Percentiles rank a stretch among this genome's conserved stretches.
phyloP scores from a whole-genome alignment of 129 eudicot species.

The Helianthus tuberosus region DNA sequence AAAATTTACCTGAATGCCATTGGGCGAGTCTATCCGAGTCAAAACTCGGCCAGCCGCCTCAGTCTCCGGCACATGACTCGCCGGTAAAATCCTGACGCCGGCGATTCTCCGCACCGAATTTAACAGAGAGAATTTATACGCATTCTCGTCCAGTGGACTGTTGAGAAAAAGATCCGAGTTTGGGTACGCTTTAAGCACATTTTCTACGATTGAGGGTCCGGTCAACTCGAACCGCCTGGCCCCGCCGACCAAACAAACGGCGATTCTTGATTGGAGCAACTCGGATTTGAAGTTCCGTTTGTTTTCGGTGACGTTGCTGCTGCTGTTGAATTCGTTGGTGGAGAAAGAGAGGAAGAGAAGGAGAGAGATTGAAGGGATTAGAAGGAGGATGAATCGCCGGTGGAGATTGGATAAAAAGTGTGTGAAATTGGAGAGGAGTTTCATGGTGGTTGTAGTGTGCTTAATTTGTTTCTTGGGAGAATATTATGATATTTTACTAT shows the following conservation, averaged over 20 bases:
- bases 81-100: background rate
- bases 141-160: background rate
- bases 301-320: background rate
- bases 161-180: constrained; percentile 5
- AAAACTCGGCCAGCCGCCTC: background rate
- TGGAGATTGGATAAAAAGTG: background rate
- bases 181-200: background rate
- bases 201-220: background rate
- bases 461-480: background rate
- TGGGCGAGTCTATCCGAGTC: background rate
- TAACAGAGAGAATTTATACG: background rate
- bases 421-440: background rate
- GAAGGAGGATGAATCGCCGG: background rate
- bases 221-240: constrained; percentile 10
- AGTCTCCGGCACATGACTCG: background rate
- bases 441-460: background rate
- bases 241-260: constrained; percentile 1
- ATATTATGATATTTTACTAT: too few species aligned
- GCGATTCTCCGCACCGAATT: background rate
- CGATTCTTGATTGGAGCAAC: background rate
- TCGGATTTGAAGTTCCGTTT: background rate
- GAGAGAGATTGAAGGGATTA: background rate
- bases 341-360: background rate
- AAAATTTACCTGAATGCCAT: constrained; percentile 5
- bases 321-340: background rate